Percentiles rank a stretch among this genome's conserved stretches.
Conservation (phyloP, 179 eudicot genomes). For the Spergularia azorica region DNA sequence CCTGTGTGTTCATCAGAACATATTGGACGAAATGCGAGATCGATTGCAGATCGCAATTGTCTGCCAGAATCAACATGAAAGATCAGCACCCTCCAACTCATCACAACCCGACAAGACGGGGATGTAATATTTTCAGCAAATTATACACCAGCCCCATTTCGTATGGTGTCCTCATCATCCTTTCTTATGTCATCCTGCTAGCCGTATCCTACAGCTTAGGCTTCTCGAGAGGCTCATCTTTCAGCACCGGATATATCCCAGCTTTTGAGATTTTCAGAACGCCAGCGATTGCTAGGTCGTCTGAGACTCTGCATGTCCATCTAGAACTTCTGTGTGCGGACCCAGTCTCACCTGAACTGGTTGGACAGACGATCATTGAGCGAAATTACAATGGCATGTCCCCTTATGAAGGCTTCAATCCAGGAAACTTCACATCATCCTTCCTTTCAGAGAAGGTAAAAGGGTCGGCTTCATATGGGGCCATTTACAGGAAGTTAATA, state of each 20-base stretch:
- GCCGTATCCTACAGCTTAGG: conserved; percentile 38
- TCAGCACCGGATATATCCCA: conserved; percentile 9
- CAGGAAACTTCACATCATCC: conserved; percentile 28
- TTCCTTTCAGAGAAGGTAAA: background rate
- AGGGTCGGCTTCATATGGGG: no score
- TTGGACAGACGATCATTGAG: conserved; percentile 40
- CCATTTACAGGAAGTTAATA: conserved; percentile 31
- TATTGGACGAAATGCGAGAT: background rate
- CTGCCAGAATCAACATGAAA: conserved; percentile 11
- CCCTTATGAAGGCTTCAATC: conserved; percentile 43
- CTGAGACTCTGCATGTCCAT: conserved; percentile 16
- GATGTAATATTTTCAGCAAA: background rate
- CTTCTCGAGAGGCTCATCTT: conserved; percentile 31
- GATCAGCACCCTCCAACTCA: conserved; percentile 11
- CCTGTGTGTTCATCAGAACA: background rate
- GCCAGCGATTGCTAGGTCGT: background rate
- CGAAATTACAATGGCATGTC: conserved; percentile 47
- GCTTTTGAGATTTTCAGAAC: conserved; percentile 12
- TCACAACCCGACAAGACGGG: background rate
- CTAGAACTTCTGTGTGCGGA: conserved; percentile 32
- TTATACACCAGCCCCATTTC: conserved; percentile 4
- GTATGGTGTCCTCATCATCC: conserved; percentile 11
- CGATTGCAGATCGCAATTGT: background rate
- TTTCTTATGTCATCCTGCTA: conserved; percentile 32
- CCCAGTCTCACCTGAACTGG: conserved; percentile 31